These are phyloP conservation scores for Rhizopogon hawkerae DNA, from an alignment of 1,284 basidiomycete genomes.

Conservation along the genomic window DNA sequence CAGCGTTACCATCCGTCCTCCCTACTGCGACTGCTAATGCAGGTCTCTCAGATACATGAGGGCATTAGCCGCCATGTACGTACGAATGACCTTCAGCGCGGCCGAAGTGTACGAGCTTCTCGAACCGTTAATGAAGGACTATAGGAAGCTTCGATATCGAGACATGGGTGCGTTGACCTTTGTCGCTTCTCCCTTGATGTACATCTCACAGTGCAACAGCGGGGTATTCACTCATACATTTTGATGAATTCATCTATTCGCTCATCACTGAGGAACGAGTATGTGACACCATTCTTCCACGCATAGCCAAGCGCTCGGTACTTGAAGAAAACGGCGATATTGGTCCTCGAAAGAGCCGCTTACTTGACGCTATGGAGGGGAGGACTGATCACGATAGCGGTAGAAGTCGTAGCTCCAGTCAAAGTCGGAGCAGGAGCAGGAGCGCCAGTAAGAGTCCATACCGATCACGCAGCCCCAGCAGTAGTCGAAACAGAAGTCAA, in stretches of 20 bases:
- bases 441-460: slow-evolving; percentile 25
- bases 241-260: slow-evolving; percentile 89
- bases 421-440: slow-evolving; percentile 21
- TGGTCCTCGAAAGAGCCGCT: slow-evolving; percentile 68
- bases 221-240: slow-evolving; percentile 76
- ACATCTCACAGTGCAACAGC: slow-evolving; percentile 33
- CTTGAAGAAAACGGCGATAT: slow-evolving; percentile 91
- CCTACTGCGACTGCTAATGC: slow-evolving; percentile 1
- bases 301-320: slow-evolving; percentile 77
- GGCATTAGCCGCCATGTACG: slow-evolving; percentile 89
- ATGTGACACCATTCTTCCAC: slow-evolving; percentile 93
- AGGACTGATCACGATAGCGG: slow-evolving; percentile 43
- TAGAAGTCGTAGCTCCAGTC: slow-evolving; percentile 27
- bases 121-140: slow-evolving; percentile 93
- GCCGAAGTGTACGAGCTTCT: slow-evolving; percentile 89
- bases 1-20: slow-evolving; percentile 26
- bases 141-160: slow-evolving; percentile 78
- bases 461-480: slow-evolving; percentile 24
- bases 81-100: slow-evolving; percentile 88
- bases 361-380: slow-evolving; percentile 78
- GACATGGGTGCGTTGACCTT: slow-evolving; percentile 56
- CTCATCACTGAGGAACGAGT: slow-evolving; percentile 86
- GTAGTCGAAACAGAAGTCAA: slow-evolving; percentile 17
- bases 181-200: neutral
- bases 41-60: slow-evolving; percentile 68